Base-by-base conservation (phyloP, 805 yeast species). In the Saccharomyces jurei region DNA sequence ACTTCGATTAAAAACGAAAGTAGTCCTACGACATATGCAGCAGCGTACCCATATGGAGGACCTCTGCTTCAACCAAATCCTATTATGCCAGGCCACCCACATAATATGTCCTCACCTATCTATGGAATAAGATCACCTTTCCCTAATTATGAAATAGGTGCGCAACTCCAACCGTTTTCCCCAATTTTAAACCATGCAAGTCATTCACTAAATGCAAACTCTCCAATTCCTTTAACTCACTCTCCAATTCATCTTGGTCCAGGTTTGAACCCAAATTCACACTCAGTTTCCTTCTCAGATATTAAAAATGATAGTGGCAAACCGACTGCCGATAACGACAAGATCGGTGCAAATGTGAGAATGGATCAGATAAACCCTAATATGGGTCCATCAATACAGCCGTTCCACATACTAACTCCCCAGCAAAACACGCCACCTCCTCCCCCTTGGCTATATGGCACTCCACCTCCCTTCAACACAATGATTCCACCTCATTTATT, bases 381-480 rank as follows among this genome's bases (percentile, higher is more conserved):
- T 21, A 22, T 36, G 17, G 44, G 44, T 8, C 44, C 44, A 36
- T 36, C 44, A 17, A 36, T 36, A 22, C 56, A 54, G 29, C 32
- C 41, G 10, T 28, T 49, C 26, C 52, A 47, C n/a, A 58, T 61
- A 54, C 52, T 59, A 48, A 59, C 58, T 41, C 61, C 58, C 28
- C 66, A 59, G 49, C 64, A 58, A 26, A 51, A 54, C 41, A 61
- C 65, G 29, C 62, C 65, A 31, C 62, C 66, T 13, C 70, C 69
- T 14, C 69, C 71, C 9, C 71, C 72, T 13, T 68, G 71, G 72
- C 53, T 69, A 52, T 69, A 66, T 51, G 65, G 66, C 11, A 60
- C 58, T 30, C 70, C 44, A 17, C 44, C 64, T 53, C 63, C 65
- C 17, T 67, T 66, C 48, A 67, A 65, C 8, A 62, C 56, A 13